phyloP scores from a whole-genome alignment of 164 flowering plant species.

The Berberis vulgaris region DNA sequence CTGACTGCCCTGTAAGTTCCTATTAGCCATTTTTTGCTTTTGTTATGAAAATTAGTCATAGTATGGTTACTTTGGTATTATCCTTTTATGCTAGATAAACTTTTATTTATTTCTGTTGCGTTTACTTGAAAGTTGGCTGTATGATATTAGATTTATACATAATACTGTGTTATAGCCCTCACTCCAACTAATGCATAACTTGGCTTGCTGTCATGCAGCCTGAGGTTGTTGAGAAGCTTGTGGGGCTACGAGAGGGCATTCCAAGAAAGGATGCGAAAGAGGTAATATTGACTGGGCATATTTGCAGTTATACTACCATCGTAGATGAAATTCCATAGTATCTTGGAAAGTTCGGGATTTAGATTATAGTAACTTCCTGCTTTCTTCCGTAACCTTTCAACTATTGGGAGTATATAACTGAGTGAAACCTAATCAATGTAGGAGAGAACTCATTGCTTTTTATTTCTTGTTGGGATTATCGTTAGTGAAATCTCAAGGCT shows the following conservation, averaged over 20 bases:
- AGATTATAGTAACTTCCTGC: no score
- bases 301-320: neutral
- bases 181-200: neutral
- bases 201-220: constrained; percentile 42
- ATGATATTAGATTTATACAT: no score
- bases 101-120: no score
- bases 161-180: neutral
- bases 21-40: neutral
- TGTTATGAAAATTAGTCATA: neutral
- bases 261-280: constrained; percentile 95
- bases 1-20: constrained; percentile 89
- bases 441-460: neutral
- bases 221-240: constrained; percentile 92
- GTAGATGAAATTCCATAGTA: neutral
- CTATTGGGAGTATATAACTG: no score
- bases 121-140: no score
- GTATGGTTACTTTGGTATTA: neutral
- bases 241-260: constrained; percentile 82
- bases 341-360: neutral
- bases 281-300: constrained; percentile 27
- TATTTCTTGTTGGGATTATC: neutral
- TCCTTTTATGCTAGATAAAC: neutral
- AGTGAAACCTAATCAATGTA: no score
- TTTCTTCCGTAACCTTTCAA: no score
- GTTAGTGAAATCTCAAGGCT: neutral